These are phyloP conservation scores for Zancudomyces culisetae DNA, from an alignment of 371 early-diverging fungal genomes.

Conservation along the genomic window DNA sequence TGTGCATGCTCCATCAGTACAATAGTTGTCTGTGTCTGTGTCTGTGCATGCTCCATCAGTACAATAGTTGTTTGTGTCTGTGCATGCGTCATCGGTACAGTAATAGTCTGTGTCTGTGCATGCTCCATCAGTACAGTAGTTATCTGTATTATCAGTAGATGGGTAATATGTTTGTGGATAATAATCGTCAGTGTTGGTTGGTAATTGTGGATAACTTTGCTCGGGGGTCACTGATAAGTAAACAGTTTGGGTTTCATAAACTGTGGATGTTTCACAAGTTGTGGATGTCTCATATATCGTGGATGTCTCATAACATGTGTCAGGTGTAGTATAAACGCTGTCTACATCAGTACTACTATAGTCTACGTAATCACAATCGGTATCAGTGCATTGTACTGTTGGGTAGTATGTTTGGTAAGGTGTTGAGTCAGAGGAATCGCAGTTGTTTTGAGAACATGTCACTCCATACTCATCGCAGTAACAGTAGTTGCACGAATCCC, in stretches of 20 bases:
- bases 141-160: too few species aligned
- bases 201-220: too few species aligned
- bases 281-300: background rate
- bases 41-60: background rate
- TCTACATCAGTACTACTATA: background rate
- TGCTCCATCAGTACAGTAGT: too few species aligned
- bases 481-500: background rate
- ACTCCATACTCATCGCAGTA: background rate
- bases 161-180: too few species aligned
- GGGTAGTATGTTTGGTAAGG: background rate
- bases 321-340: background rate
- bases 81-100: background rate
- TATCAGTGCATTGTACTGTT: too few species aligned
- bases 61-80: background rate
- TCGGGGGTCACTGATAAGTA: too few species aligned
- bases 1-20: background rate
- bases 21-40: background rate
- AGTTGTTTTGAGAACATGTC: background rate
- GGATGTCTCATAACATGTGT: background rate
- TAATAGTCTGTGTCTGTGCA: background rate
- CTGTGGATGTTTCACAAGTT: background rate
- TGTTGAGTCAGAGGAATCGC: background rate
- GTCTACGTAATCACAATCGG: too few species aligned
- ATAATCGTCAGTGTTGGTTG: too few species aligned
- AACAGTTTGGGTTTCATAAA: too few species aligned